phyloP scores from a whole-genome alignment of 352 stramenopile species.

The Pythium brachiatum region DNA sequence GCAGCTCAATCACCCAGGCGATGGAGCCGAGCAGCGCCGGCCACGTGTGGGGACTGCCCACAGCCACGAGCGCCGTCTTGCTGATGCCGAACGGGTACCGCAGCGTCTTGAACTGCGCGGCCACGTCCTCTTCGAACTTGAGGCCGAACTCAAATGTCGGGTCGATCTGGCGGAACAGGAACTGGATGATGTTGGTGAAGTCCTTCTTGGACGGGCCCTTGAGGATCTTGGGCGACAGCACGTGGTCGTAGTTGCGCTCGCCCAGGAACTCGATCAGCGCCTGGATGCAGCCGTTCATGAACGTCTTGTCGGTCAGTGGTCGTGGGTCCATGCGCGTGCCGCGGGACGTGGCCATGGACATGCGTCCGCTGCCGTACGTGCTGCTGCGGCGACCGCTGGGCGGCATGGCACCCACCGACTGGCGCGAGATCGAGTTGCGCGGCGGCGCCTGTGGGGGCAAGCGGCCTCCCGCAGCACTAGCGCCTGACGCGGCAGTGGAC shows the following conservation, averaged over 20 bases:
- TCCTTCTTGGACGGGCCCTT: conserved; percentile 94
- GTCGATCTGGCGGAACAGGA: conserved; percentile 95
- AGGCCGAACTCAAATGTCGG: conserved; percentile 78
- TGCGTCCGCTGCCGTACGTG: conserved; percentile 52
- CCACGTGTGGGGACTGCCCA: conserved; percentile 96
- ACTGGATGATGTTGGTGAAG: conserved; percentile 97
- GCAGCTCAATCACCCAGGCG: conserved; percentile 96
- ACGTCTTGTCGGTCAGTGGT: conserved; percentile 89
- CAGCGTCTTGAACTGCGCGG: conserved; percentile 64
- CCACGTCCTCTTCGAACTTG: conserved; percentile 81
- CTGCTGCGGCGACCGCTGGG: conserved; percentile 50
- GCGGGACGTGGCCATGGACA: conserved; percentile 41
- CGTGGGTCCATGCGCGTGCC: conserved; percentile 72
- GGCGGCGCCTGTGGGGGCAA: conserved; percentile 26
- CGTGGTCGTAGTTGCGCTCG: conserved; percentile 90
- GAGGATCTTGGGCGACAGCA: conserved; percentile 89
- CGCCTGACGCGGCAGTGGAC: conserved; percentile 33
- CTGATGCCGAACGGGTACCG: conserved; percentile 96
- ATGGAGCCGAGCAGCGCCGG: conserved; percentile 94
- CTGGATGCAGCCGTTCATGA: conserved; percentile 90
- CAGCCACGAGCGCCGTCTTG: conserved; percentile 94
- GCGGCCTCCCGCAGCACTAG: conserved; percentile 12
- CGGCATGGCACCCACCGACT: conserved; percentile 39
- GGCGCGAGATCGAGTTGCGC: conserved; percentile 46
- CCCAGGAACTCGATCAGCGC: conserved; percentile 93